Evolutionary conservation across 768 basidiomycete species (phyloP).

Genomic region (Leucocoprinus sp.): DNA sequence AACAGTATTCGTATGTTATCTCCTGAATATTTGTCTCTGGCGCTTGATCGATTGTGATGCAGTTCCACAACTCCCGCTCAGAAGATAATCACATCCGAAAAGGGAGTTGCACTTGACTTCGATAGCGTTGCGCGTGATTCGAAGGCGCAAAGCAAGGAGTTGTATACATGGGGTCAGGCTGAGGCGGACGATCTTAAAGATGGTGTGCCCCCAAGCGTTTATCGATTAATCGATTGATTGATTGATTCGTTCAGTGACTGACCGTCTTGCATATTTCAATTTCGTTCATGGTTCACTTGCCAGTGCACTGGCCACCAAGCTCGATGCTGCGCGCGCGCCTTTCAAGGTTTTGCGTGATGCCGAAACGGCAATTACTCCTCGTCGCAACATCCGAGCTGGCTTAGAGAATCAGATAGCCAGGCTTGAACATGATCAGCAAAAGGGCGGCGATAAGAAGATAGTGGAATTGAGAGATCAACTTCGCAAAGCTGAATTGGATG

Average conservation of each 20-base stretch:
- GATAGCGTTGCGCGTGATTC: constrained; percentile 58
- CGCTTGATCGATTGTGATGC: constrained; percentile 4
- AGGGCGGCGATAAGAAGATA: constrained; percentile 57
- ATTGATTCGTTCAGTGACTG: constrained; percentile 43
- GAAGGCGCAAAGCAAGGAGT: constrained; percentile 73
- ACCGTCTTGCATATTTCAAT: constrained; percentile 76
- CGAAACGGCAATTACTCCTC: constrained; percentile 52
- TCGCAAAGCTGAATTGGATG: constrained; percentile 53
- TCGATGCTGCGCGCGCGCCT: constrained; percentile 57
- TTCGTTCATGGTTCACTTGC: constrained; percentile 68
- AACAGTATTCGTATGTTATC: constrained; percentile 60
- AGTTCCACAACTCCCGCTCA: constrained; percentile 61
- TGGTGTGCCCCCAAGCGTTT: constrained; percentile 31
- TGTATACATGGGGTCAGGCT: constrained; percentile 77
- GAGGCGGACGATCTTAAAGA: constrained; percentile 71
- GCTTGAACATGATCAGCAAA: constrained; percentile 60
- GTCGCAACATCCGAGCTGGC: constrained; percentile 49
- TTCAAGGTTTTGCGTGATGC: constrained; percentile 68
- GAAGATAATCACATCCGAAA: constrained; percentile 71
- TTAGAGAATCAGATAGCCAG: constrained; percentile 54
- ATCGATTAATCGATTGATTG: constrained; percentile 11
- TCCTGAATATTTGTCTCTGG: constrained; percentile 6
- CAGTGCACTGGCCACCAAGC: constrained; percentile 46
- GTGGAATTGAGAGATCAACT: constrained; percentile 66
- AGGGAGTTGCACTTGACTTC: constrained; percentile 70